Base-by-base conservation (phyloP, 768 basidiomycete genomes). In the Fomitopsis serialis region DNA sequence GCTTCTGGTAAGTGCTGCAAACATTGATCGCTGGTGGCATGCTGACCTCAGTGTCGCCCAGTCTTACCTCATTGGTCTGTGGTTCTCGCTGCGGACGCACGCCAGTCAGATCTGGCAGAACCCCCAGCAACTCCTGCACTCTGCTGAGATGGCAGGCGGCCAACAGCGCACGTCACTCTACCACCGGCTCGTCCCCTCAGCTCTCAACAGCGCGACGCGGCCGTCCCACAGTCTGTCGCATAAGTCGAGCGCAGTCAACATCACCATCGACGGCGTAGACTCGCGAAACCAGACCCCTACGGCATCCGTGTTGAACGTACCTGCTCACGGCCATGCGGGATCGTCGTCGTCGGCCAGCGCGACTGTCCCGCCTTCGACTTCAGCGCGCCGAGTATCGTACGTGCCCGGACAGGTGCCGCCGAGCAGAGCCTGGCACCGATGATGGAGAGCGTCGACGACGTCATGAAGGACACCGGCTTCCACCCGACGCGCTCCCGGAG, bases 101-200 rank as follows among this genome's bases (percentile, higher is more conserved):
- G 97, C 97, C 7, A 85, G 89, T 13, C 97, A 98, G 66, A 99
- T 99, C 61, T 99, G 97, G 97, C 94, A 98, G 66, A 98, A 98
- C 66, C 95, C 95, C 2, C 93, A 89, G 56, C 87, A 84, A 45
- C 75, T 94, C 2, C 70, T 93, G 49, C 82, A 91, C 35, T 72
- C 80, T 2, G 69, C 81, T 48, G 89, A 91, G 42, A 63, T 86
- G 17, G 74, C 74, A 5, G 21, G 56, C 1, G 60, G 62, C 25
- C 56, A 65, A 25, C 74, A 78, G 24, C 81, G 90, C 35, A 59
- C 80, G 40, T 87, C 87, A 8, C 53, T 85, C 34, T 88, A 89
- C 66, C 83, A 87, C 57, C 82, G 80, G 51, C 64, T 79, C 12
- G 56, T 77, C 19, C 76, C 78, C 22, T 67, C 10, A 63, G 36